These are phyloP conservation scores for Epichloe bromicola DNA, from an alignment of 2,329 filamentous ascomycete species.

Conservation along the genomic window DNA sequence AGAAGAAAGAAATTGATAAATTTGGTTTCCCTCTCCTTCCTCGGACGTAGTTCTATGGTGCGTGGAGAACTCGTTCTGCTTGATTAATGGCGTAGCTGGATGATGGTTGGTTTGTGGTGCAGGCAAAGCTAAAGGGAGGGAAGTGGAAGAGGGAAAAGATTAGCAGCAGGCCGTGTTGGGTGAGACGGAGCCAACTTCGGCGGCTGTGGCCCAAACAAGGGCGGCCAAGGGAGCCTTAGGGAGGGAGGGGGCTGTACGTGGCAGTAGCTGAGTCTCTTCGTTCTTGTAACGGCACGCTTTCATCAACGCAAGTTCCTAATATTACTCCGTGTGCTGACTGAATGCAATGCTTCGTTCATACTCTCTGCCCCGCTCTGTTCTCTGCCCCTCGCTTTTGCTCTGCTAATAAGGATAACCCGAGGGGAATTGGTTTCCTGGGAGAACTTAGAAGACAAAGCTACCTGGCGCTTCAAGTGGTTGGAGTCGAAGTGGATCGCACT, in stretches of 20 bases:
- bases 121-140: slow-evolving; percentile 2
- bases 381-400: neutral
- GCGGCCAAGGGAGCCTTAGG: no score
- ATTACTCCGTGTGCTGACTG: neutral
- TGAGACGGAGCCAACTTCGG: slow-evolving; percentile 5
- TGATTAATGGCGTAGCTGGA: neutral
- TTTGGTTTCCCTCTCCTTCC: neutral
- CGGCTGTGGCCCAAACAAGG: slow-evolving; percentile 3
- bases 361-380: neutral
- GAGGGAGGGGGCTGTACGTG: neutral
- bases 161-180: neutral
- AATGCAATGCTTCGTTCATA: no score
- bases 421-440: neutral
- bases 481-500: neutral
- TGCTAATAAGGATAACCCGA: neutral
- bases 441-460: neutral
- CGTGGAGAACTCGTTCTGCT: neutral
- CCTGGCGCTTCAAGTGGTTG: neutral
- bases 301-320: no score
- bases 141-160: neutral
- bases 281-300: neutral
- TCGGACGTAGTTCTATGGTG: neutral
- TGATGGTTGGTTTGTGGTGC: neutral
- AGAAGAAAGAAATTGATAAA: neutral
- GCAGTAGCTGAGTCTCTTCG: neutral